Percentiles rank a stretch among this genome's conserved stretches.
Evolutionary conservation across 352 stramenopile genomes (phyloP).

Genomic region (Pilasporangium apinafurcum): DNA sequence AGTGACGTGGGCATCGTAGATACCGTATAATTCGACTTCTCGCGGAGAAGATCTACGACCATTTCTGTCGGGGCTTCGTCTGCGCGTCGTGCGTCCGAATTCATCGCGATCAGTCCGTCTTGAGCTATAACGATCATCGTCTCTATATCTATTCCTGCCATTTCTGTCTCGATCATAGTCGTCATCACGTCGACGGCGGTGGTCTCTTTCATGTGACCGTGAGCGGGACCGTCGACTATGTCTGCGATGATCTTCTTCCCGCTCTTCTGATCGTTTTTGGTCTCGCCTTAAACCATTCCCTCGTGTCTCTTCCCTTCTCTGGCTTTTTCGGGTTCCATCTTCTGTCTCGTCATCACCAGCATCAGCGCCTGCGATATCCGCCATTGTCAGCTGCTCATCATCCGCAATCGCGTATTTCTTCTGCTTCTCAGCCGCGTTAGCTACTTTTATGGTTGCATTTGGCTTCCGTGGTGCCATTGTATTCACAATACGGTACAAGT

Average conservation of each 20-base stretch:
- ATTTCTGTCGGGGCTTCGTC: too few relatives aligned
- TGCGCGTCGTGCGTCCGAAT: slow-evolving; percentile 8
- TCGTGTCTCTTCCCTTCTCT: too few relatives aligned
- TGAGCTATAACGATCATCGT: slow-evolving; percentile 16
- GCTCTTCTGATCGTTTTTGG: slow-evolving; percentile 10
- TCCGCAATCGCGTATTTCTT: slow-evolving; percentile 21
- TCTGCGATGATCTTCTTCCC: slow-evolving; percentile 15
- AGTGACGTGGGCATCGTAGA: slow-evolving; percentile 92
- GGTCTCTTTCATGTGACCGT: slow-evolving; percentile 14
- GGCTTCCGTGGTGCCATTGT: slow-evolving; percentile 62
- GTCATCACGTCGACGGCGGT: background rate
- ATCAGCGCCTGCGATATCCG: slow-evolving; percentile 50
- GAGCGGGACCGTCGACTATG: slow-evolving; percentile 29
- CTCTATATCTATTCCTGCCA: background rate
- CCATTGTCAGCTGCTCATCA: slow-evolving; percentile 58
- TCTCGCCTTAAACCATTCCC: slow-evolving; percentile 5
- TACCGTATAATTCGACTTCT: slow-evolving; percentile 88
- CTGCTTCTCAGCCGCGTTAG: too few relatives aligned
- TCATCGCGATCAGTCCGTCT: slow-evolving; percentile 24
- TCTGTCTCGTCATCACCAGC: slow-evolving; percentile 20
- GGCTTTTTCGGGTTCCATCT: too few relatives aligned
- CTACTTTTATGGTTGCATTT: too few relatives aligned
- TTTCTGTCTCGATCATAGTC: slow-evolving; percentile 1
- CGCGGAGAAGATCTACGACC: slow-evolving; percentile 2
- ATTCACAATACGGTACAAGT: slow-evolving; percentile 77